Base-by-base conservation (phyloP, 2,329 filamentous ascomycete species). In the Thyridium curvatum region DNA sequence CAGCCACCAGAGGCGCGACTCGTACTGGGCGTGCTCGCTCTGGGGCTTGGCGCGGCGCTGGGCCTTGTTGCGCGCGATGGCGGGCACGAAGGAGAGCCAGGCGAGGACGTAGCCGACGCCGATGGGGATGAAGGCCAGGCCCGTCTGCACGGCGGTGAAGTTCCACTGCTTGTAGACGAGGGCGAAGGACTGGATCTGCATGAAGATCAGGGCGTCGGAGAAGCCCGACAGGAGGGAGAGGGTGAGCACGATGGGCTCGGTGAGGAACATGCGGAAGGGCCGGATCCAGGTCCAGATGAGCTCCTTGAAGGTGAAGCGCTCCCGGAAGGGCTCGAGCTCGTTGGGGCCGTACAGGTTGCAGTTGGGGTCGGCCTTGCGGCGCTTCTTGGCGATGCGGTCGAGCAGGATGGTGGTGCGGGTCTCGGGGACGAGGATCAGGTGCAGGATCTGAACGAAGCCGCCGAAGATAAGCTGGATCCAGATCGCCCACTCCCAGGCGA, bases 381-480 rank as follows among this genome's bases (percentile, higher is more conserved):
- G 76, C 58, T 76, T 79, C 71, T 87, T 87, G 18, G 87, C 87
- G 42, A 90, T 86, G 2, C 69, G 69, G 63, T 93, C 82, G 71
- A 94, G 80, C 66, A 93, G 72, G 44, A 89, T 75, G 4, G 82
- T 87, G 1, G 79, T 75, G 38, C 86, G 73, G 1, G 87, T 93
- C 59, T 93, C 87, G 2, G 86, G 86, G 2, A 93, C 86, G 8
- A 78, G 68, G 41, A 84, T 53, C 36, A 83, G 65, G 54, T 89
- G 84, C 4, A 85, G 52, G 4, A 75, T 14, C 53, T 90, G 85
- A 3, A 87, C 77, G 28, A 77, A 70, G 8, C 63, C 82, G 14
- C 86, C 86, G 38, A 91, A 79, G 48, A 90, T 88, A 46, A 91
- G 74, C 59, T 90, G 85, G 43, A 91, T 84, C 86, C 87, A 93